phyloP scores from a whole-genome alignment of 345 rosid genomes.

The Iberis pinnata region DNA sequence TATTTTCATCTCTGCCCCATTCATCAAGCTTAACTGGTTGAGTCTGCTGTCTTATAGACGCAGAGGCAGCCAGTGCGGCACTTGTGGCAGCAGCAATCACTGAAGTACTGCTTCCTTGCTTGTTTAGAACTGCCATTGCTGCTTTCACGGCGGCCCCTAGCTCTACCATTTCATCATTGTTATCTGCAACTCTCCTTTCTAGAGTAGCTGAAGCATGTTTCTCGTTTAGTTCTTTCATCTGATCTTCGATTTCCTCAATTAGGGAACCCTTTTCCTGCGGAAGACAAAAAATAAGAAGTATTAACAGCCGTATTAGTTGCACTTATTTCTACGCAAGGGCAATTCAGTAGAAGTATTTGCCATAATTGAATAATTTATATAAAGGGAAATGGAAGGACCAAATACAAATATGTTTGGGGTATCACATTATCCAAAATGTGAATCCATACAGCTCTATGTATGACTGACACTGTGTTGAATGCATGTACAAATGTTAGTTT shows the following conservation, averaged over 20 bases:
- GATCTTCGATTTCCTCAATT: constrained; percentile 85
- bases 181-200: constrained; percentile 81
- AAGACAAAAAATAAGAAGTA: constrained; percentile 14
- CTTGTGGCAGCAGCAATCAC: constrained; percentile 45
- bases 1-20: constrained; percentile 84
- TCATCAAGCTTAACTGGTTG: constrained; percentile 79
- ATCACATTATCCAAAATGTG: too few species aligned
- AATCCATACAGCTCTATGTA: too few species aligned
- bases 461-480: too few species aligned
- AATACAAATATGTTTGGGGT: too few species aligned
- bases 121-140: constrained; percentile 53
- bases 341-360: too few species aligned
- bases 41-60: constrained; percentile 51
- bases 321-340: neutral
- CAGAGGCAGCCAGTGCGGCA: constrained; percentile 74
- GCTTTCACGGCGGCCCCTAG: constrained; percentile 83
- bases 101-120: constrained; percentile 48
- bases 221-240: constrained; percentile 72
- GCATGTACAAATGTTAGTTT: too few species aligned
- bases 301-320: neutral
- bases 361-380: too few species aligned
- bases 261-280: constrained; percentile 75
- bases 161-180: constrained; percentile 77
- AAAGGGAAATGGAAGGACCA: too few species aligned
- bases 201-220: constrained; percentile 58